Conservation (phyloP, 2,329 filamentous ascomycete species). For the Colletotrichum spaethianum region DNA sequence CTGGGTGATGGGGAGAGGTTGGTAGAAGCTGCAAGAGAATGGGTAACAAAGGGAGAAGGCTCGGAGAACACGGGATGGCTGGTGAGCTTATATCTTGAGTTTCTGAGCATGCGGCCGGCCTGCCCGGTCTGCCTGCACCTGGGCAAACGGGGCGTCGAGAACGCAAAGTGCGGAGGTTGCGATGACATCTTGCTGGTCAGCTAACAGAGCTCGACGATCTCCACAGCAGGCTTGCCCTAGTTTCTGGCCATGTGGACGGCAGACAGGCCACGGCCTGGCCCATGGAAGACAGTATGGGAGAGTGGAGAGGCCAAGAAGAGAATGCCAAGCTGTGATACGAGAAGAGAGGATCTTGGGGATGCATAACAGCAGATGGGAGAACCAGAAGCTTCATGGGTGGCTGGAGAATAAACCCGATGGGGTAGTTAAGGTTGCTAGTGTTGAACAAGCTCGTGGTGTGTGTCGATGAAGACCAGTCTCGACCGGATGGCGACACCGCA, state of each 20-base stretch:
- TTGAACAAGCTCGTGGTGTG: slow-evolving; percentile 20
- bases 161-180: slow-evolving; percentile 24
- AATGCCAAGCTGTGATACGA: slow-evolving; percentile 43
- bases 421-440: background rate
- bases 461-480: slow-evolving; percentile 11
- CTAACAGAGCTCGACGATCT: slow-evolving; percentile 32
- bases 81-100: slow-evolving; percentile 41
- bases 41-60: background rate
- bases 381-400: background rate
- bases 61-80: slow-evolving; percentile 32
- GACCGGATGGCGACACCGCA: slow-evolving; percentile 14
- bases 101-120: slow-evolving; percentile 2
- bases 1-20: slow-evolving; percentile 34
- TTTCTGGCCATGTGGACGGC: slow-evolving; percentile 27
- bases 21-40: slow-evolving; percentile 32
- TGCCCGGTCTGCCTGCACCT: slow-evolving; percentile 2
- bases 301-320: slow-evolving; percentile 13
- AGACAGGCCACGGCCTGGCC: slow-evolving; percentile 13
- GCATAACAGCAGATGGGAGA: slow-evolving; percentile 24
- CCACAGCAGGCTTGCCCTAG: slow-evolving; percentile 41
- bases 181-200: slow-evolving; percentile 37
- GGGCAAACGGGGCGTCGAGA: background rate
- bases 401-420: slow-evolving; percentile 4
- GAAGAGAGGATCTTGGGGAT: slow-evolving; percentile 30
- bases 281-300: slow-evolving; percentile 2